These are phyloP conservation scores for Elsinoe perseae DNA, from an alignment of 2,329 filamentous ascomycete species.

Conservation along the genomic window DNA sequence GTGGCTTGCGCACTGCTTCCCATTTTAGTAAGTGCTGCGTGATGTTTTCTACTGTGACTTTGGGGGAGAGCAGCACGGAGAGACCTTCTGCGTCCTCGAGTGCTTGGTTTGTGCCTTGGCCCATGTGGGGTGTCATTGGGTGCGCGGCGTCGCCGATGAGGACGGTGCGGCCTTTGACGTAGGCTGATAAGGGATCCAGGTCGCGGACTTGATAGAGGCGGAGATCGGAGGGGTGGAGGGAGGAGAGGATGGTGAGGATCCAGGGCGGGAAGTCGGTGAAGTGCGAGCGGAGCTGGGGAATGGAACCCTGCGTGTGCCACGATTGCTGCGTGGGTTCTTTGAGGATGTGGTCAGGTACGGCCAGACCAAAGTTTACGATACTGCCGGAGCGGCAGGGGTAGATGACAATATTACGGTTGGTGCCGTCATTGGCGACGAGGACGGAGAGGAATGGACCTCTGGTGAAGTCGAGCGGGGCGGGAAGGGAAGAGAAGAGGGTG, in stretches of 20 bases:
- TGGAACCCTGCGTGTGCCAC: not conserved
- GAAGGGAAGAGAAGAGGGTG: not conserved
- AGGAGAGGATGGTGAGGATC: not conserved
- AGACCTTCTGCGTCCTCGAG: slow-evolving; percentile 33
- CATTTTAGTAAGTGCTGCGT: slow-evolving; percentile 4
- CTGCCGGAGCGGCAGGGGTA: slow-evolving; percentile 4
- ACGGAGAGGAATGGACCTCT: slow-evolving; percentile 3
- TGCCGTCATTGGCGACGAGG: slow-evolving; percentile 1
- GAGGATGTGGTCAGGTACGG: slow-evolving; percentile 4
- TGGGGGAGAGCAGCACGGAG: not conserved
- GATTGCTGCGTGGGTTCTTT: not conserved
- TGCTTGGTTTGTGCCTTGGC: slow-evolving; percentile 34
- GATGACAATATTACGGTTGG: slow-evolving; percentile 7
- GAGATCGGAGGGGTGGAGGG: not conserved
- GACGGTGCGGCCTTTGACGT: slow-evolving; percentile 17
- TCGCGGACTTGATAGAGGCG: slow-evolving; percentile 13
- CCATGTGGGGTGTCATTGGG: slow-evolving; percentile 32
- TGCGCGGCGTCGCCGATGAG: slow-evolving; percentile 31
- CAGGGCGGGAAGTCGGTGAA: slow-evolving; percentile 7
- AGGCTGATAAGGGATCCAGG: slow-evolving; percentile 4
- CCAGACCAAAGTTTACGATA: slow-evolving; percentile 7
- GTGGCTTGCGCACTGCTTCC: slow-evolving; percentile 7
- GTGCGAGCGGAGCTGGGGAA: not conserved
- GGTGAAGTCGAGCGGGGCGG: not conserved
- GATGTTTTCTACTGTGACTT: slow-evolving; percentile 1